Conservation (phyloP, 331 rosid genomes). For the Ulmus americana region DNA sequence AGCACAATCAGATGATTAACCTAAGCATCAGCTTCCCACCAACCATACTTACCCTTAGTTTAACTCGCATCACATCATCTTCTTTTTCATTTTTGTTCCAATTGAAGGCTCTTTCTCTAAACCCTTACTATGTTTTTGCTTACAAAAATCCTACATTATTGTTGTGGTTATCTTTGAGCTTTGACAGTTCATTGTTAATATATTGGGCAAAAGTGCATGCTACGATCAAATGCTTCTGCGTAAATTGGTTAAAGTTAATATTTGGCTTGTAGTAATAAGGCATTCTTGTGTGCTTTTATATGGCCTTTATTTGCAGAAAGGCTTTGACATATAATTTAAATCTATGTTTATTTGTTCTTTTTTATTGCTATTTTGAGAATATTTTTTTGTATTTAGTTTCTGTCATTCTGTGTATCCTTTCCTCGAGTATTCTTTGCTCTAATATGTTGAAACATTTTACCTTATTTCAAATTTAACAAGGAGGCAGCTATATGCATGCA, state of each 20-base stretch:
- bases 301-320: background rate
- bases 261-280: background rate
- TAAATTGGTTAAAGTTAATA: background rate
- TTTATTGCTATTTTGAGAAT: background rate
- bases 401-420: background rate
- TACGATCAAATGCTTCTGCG: background rate
- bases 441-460: slow-evolving; percentile 11
- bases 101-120: too few species aligned
- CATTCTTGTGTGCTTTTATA: background rate
- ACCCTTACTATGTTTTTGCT: too few species aligned
- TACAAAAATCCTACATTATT: too few species aligned
- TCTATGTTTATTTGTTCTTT: background rate
- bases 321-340: background rate
- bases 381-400: too few species aligned
- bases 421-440: background rate
- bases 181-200: background rate
- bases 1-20: background rate
- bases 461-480: slow-evolving; percentile 40
- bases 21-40: too few species aligned
- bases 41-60: too few species aligned
- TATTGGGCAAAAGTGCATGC: background rate
- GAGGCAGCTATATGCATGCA: slow-evolving; percentile 89
- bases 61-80: too few species aligned
- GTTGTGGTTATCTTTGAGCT: background rate
- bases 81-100: too few species aligned